A percentile compares a stretch with the other conserved stretches of the same genome.
These are phyloP conservation scores for Ophiostoma triangulosporum DNA, from an alignment of 2,329 filamentous ascomycete species.

Conservation along the genomic window DNA sequence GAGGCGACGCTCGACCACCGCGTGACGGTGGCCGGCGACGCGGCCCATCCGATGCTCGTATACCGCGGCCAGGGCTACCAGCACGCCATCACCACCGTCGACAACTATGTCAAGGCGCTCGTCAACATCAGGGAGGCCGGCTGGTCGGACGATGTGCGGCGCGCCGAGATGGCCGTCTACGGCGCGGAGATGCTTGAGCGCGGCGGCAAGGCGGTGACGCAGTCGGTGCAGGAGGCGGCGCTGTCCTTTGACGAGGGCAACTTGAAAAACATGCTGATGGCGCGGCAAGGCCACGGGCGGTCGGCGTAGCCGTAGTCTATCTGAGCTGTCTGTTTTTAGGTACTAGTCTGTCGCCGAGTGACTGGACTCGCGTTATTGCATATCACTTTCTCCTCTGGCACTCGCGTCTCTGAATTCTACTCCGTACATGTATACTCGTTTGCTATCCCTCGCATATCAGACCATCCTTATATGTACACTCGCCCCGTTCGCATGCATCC, in stretches of 20 bases:
- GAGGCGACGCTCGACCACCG: conserved; percentile 19
- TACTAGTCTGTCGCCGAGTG: too few relatives aligned
- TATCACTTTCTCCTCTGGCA: too few relatives aligned
- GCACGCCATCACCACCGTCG: conserved; percentile 27
- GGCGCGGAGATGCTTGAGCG: conserved; percentile 22
- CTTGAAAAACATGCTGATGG: conserved; percentile 23
- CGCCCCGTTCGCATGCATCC: too few relatives aligned
- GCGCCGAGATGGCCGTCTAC: conserved; percentile 18
- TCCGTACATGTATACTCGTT: too few relatives aligned
- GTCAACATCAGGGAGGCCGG: conserved; percentile 13
- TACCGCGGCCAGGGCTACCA: conserved; percentile 33
- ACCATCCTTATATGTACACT: too few relatives aligned
- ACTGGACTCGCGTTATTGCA: too few relatives aligned
- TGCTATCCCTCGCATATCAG: too few relatives aligned
- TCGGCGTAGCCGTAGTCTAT: conserved; percentile 13
- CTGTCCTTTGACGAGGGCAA: conserved; percentile 19
- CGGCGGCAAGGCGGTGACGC: conserved; percentile 21
- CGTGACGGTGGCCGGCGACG: conserved; percentile 26
- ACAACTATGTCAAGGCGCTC: conserved; percentile 24
- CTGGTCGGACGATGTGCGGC: conserved; percentile 9
- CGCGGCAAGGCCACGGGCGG: conserved; percentile 17
- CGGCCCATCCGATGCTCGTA: conserved; percentile 31
- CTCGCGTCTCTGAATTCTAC: too few relatives aligned
- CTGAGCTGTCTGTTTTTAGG: background rate
- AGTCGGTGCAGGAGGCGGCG: conserved; percentile 22